Base-by-base conservation (phyloP, 1,139 yeast species). In the Arxiozyma telluris region DNA sequence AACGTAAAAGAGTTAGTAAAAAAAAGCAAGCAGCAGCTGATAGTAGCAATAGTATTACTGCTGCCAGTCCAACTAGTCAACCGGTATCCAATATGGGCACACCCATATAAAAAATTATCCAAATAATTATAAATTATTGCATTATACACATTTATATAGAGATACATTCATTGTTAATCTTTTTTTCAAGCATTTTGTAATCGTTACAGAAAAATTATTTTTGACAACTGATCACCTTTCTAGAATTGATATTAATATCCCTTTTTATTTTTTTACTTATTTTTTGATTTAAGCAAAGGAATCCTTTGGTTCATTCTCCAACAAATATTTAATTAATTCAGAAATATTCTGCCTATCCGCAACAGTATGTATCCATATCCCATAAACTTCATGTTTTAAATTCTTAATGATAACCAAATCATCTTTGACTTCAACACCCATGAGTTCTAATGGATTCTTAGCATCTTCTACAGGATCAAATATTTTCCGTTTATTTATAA, bases 351-450 rank as follows among this genome's bases (percentile, higher is more conserved):
- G 77, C 62, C 96, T 75, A 63, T 90, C 96, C 4, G 76, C 80
- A 54, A 82, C 87, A 57, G 87, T 83, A 66, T 87, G 90, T 23
- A 90, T 78, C 97, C 97, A 91, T 54, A 91, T 74, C 1, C 98
- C 97, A 67, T 81, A 90, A 54, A 90, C 87, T 50, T 84, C 89
- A 15, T 89, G 94, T 53, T 82, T 75, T 47, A 85, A 72, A 59
- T 84, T 85, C 67, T 86, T 86, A 34, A 90, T 80, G 65, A 91
- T 90, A 51, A 91, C 82, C 64, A 90, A 78, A 50, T 86, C 86
- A 59, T 85, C 95, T 62, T 86, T 87, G 58, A 84, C 76, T 61
- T 87, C 95, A 44, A 85, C 85, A 53, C 84, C 86, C 82, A 89
- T 82, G 42, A 81, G 79, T 5, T 78, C 76, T 56, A 72, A 71